phyloP scores from a whole-genome alignment of 108 stramenopile species.

The Skeletonema grethae region DNA sequence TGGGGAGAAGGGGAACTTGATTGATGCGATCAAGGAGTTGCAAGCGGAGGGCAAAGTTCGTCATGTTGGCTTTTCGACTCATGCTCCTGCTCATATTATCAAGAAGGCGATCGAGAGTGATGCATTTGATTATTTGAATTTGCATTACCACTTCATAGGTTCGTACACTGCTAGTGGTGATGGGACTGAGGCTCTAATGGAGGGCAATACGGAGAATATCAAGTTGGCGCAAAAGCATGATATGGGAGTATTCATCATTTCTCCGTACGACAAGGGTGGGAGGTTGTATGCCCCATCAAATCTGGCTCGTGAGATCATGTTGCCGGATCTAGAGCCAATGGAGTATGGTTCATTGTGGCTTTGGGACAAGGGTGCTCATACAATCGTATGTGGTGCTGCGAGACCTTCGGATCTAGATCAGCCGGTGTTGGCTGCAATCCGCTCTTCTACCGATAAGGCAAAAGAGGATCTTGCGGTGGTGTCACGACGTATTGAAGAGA shows the following conservation, averaged over 20 bases:
- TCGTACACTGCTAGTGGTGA: constrained; percentile 85
- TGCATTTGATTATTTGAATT: constrained; percentile 83
- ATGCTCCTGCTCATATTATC: constrained; percentile 79
- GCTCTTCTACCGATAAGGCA: constrained; percentile 28
- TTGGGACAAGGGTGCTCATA: constrained; percentile 69
- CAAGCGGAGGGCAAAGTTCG: constrained; percentile 74
- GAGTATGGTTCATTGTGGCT: constrained; percentile 65
- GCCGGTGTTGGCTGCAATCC: constrained; percentile 58
- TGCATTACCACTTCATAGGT: constrained; percentile 90
- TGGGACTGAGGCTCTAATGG: constrained; percentile 20
- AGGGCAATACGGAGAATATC: constrained; percentile 71
- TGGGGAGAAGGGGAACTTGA: constrained; percentile 60
- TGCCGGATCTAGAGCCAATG: constrained; percentile 84
- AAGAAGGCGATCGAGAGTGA: constrained; percentile 68
- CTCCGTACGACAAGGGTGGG: constrained; percentile 91
- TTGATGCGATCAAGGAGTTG: constrained; percentile 66
- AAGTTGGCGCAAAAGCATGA: constrained; percentile 66
- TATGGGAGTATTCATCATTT: constrained; percentile 90
- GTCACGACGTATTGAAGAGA: constrained; percentile 52
- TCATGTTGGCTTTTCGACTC: constrained; percentile 87
- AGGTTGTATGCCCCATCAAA: constrained; percentile 70
- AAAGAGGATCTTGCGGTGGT: constrained; percentile 39
- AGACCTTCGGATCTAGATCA: constrained; percentile 80
- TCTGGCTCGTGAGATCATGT: constrained; percentile 61
- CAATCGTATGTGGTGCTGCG: constrained; percentile 73